Conservation (phyloP, 1,284 basidiomycete species). For the Peniophora sp. region DNA sequence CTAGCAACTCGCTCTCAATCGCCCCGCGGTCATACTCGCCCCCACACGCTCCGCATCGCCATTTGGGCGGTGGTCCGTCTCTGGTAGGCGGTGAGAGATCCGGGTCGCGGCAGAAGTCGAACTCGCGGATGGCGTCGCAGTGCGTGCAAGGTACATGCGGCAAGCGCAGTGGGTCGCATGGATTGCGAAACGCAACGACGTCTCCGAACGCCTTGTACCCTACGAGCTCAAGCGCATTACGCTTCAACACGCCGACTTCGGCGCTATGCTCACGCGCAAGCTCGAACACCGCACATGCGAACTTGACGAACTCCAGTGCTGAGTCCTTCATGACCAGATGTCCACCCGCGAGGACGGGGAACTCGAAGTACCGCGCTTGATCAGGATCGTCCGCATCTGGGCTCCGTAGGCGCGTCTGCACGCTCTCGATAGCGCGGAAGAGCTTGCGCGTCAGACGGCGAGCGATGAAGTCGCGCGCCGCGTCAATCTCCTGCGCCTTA, state of each 20-base stretch:
- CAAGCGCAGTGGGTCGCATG: conserved; percentile 86
- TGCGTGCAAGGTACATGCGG: conserved; percentile 80
- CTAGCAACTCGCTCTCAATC: conserved; percentile 85
- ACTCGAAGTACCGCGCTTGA: conserved; percentile 55
- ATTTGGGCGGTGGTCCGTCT: conserved; percentile 38
- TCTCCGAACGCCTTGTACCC: conserved; percentile 83
- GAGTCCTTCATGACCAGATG: conserved; percentile 73
- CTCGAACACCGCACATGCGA: conserved; percentile 73
- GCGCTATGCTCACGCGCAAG: conserved; percentile 75
- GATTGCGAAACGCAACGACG: conserved; percentile 84
- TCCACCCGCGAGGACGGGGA: conserved; percentile 87
- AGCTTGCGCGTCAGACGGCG: conserved; percentile 80
- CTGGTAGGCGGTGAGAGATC: conserved; percentile 66
- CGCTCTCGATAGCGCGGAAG: conserved; percentile 62
- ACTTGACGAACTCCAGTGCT: conserved; percentile 88
- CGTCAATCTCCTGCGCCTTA: conserved; percentile 66
- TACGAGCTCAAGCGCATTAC: conserved; percentile 86
- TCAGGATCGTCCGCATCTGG: conserved; percentile 52
- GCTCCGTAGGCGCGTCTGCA: conserved; percentile 60
- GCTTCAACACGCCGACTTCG: conserved; percentile 85
- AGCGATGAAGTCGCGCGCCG: conserved; percentile 68
- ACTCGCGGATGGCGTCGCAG: conserved; percentile 85
- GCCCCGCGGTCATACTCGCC: conserved; percentile 81
- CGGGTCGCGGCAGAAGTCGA: conserved; percentile 93
- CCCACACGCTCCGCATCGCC: conserved; percentile 68